Evolutionary conservation across 306 rosid genomes (phyloP).

Genomic region (Trifolium fragiferum): DNA sequence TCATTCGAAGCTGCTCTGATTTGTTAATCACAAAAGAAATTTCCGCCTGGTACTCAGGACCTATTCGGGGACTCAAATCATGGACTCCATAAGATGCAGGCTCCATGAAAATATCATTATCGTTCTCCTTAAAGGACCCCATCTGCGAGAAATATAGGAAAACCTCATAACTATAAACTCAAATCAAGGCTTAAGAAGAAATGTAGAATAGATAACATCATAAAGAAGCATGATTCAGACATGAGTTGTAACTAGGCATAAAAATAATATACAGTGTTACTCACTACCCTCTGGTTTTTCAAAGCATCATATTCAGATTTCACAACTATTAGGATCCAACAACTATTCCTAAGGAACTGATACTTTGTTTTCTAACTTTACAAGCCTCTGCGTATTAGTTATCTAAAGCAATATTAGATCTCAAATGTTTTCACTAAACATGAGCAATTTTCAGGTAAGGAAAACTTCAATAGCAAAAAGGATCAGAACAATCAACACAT

Average conservation of each 20-base stretch:
- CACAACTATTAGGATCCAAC: not conserved
- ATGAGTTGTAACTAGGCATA: not conserved
- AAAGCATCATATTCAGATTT: not conserved
- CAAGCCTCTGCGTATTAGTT: slow-evolving; percentile 11
- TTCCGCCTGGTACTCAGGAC: slow-evolving; percentile 67
- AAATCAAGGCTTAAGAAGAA: slow-evolving; percentile 34
- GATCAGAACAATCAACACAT: too few relatives aligned
- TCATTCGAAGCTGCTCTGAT: slow-evolving; percentile 39
- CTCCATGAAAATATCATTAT: slow-evolving; percentile 42
- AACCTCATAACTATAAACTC: not conserved
- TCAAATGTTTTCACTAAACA: slow-evolving; percentile 1
- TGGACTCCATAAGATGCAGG: slow-evolving; percentile 29
- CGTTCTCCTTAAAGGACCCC: not conserved
- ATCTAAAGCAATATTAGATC: slow-evolving; percentile 6
- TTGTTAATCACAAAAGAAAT: slow-evolving; percentile 60
- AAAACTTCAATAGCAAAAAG: not conserved
- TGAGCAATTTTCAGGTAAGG: not conserved
- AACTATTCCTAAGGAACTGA: not conserved
- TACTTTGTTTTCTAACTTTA: not conserved
- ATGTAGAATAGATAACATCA: not conserved
- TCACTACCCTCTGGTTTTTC: not conserved
- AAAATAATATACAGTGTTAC: not conserved
- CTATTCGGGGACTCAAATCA: slow-evolving; percentile 61
- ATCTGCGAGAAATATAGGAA: slow-evolving; percentile 32
- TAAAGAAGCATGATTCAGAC: not conserved